Base-by-base conservation (phyloP, 768 basidiomycete species). In the Asterophora lycoperdoides region DNA sequence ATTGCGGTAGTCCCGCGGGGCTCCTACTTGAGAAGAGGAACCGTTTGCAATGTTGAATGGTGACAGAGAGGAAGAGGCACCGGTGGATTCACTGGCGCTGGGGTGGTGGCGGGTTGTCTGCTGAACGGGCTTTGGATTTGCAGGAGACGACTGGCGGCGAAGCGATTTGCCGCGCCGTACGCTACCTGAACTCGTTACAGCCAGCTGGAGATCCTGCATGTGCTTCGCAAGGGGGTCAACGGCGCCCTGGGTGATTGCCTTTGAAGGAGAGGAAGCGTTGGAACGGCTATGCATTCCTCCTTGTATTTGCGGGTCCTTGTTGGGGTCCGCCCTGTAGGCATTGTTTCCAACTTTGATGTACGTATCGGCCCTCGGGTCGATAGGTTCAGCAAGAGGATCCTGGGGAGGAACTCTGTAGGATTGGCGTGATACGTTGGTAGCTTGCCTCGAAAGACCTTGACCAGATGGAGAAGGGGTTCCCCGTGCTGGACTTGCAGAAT, bases 331-430 rank as follows among this genome's bases (percentile, higher is more conserved):
- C 38, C 72, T 77, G 64, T 85, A 90, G 1, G 83, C 73, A 42
- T 79, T 78, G 28, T 71, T 68, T 1, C 88, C 89, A 15, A 89
- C 78, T 61, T 79, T 83, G 62, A 89, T 81, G 62, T 76, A 87
- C 3, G 79, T 83, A 54, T 82, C 75, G 9, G 81, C 75, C 3
- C 67, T 79, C 6, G 84, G 84, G 57, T 83, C 83, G 30, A 84
- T 76, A 0, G 81, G 72, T 55, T 85, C 83, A 8, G 76, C 75
- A 18, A 72, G 66, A 18, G 77, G 75, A 59, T 81, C 81, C 46
- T 72, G 69, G 2, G 67, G 59, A n/a, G 68, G 65, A 53, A 58
- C 55, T 39, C 49, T 44, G 37, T 52, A 47, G 14, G 49, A 49
- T 34, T 53, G 55, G 28, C 52, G 57, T 60, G 65, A 48, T 50